Evolutionary conservation across 2,329 filamentous ascomycete genomes (phyloP).

Genomic region (Colletotrichum filicis): DNA sequence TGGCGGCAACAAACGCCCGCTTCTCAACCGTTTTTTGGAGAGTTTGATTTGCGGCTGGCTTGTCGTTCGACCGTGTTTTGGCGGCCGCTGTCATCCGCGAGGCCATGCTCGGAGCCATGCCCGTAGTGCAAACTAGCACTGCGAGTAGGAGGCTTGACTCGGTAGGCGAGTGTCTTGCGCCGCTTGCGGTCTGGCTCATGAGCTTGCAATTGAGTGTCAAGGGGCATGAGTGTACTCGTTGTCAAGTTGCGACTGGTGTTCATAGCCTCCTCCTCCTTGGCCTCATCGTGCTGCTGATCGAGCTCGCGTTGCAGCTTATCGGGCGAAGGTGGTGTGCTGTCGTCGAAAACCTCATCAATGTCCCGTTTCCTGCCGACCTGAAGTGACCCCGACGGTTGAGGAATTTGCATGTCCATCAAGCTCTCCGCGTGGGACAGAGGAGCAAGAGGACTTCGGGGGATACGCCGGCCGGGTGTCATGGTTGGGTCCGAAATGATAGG

Average conservation of each 20-base stretch:
- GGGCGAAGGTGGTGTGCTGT: conserved; percentile 21
- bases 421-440: conserved; percentile 4
- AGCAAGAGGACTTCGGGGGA: conserved; percentile 16
- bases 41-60: not conserved
- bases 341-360: conserved; percentile 22
- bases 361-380: conserved; percentile 11
- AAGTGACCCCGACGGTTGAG: not conserved
- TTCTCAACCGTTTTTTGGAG: conserved; percentile 5
- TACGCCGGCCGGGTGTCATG: conserved; percentile 6
- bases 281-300: conserved; percentile 28
- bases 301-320: conserved; percentile 30
- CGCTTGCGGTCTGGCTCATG: conserved; percentile 11
- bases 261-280: conserved; percentile 26
- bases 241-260: not conserved
- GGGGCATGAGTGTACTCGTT: not conserved
- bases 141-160: conserved; percentile 4
- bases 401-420: conserved; percentile 28
- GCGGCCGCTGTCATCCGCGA: not conserved
- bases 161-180: conserved; percentile 7
- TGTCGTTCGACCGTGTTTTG: not conserved
- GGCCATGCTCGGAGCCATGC: not conserved
- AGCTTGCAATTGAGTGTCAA: not conserved
- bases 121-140: not conserved
- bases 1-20: not conserved
- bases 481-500: conserved; percentile 5